phyloP scores from a whole-genome alignment of 2,329 filamentous ascomycete genomes.

The Ceratocystis ficicola region DNA sequence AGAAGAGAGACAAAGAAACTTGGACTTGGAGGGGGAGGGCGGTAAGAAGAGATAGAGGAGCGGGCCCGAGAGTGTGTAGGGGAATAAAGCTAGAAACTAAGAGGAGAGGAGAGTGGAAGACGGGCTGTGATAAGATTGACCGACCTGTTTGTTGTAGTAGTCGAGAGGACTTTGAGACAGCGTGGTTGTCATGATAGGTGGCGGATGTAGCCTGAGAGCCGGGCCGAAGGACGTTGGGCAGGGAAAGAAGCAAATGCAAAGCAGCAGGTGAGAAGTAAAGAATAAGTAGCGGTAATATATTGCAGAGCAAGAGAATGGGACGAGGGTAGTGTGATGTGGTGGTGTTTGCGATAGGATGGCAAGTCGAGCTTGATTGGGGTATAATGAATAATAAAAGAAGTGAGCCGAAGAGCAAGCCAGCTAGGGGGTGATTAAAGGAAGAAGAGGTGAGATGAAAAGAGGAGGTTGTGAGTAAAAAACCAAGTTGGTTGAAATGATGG shows the following conservation, averaged over 20 bases:
- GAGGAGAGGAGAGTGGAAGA: neutral
- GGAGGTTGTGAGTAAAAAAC: neutral
- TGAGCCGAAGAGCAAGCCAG: neutral
- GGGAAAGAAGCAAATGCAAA: neutral
- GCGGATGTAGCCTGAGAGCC: neutral
- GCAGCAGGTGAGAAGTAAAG: neutral
- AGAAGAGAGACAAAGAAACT: neutral
- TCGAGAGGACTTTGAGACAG: constrained; percentile 19
- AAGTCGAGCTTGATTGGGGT: constrained; percentile 1
- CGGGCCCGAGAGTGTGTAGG: too few species aligned
- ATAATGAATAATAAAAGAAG: neutral
- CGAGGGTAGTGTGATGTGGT: neutral
- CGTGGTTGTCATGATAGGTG: constrained; percentile 17
- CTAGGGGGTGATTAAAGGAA: neutral
- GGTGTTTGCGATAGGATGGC: neutral
- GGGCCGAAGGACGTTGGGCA: neutral
- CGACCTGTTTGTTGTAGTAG: constrained; percentile 21
- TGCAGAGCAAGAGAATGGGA: neutral
- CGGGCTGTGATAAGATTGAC: neutral
- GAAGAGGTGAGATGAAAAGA: neutral
- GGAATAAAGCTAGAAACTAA: neutral
- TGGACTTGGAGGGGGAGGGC: too few species aligned
- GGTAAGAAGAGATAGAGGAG: too few species aligned
- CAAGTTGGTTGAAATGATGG: neutral
- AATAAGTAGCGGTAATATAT: neutral